Evolutionary conservation across 768 basidiomycete species (phyloP).

Genomic region (Panaeolus papilionaceus): DNA sequence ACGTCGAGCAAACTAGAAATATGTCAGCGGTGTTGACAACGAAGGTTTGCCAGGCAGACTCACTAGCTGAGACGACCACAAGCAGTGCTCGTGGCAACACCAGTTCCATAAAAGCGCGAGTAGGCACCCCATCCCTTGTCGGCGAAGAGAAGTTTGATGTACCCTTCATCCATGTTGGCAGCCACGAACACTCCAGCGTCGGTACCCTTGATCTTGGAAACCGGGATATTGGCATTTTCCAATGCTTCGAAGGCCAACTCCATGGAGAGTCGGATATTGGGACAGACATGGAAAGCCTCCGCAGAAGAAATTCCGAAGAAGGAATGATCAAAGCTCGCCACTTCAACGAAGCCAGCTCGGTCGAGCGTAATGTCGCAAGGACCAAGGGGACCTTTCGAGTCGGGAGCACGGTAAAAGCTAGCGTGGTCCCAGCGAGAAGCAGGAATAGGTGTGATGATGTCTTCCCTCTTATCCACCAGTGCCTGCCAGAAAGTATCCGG

Average conservation of each 20-base stretch:
- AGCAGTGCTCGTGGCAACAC: conserved; percentile 38
- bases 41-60: conserved; percentile 17
- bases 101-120: conserved; percentile 40
- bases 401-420: conserved; percentile 35
- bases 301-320: conserved; percentile 44
- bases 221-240: conserved; percentile 42
- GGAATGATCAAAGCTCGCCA: conserved; percentile 37
- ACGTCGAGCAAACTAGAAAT: conserved; percentile 37
- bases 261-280: conserved; percentile 37
- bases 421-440: conserved; percentile 42
- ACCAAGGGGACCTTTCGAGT: conserved; percentile 30
- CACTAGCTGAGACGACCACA: conserved; percentile 46
- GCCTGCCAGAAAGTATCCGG: conserved; percentile 39
- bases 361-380: conserved; percentile 39
- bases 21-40: background rate
- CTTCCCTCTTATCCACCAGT: conserved; percentile 37
- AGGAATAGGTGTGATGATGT: conserved; percentile 37
- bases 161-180: conserved; percentile 39
- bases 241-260: conserved; percentile 43
- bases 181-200: conserved; percentile 41
- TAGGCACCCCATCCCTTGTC: conserved; percentile 41
- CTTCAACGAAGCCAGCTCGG: conserved; percentile 40
- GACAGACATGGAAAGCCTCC: conserved; percentile 39
- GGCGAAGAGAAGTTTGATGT: conserved; percentile 34
- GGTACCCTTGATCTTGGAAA: conserved; percentile 38